Percentiles rank a stretch among this genome's conserved stretches.
Evolutionary conservation across 306 rosid genomes (phyloP).

Genomic region (Quercus berberidifolia): DNA sequence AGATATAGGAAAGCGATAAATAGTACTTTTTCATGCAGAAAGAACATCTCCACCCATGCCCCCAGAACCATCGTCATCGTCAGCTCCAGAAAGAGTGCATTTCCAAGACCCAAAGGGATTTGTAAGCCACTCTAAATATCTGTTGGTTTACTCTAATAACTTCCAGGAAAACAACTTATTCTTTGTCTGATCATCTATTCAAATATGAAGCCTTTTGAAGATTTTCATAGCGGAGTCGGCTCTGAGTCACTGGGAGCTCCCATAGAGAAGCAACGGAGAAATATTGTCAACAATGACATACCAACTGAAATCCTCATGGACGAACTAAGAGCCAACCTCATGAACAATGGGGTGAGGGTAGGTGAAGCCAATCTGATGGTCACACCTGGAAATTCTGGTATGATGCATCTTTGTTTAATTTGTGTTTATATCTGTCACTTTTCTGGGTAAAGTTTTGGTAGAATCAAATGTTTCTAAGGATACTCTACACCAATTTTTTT

Average conservation of each 20-base stretch:
- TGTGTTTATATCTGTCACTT: constrained; percentile 1
- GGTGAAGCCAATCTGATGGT: constrained; percentile 36
- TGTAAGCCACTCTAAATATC: constrained; percentile 35
- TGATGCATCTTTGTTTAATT: constrained; percentile 8
- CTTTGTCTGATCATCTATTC: constrained; percentile 20
- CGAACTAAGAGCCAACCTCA: constrained; percentile 34
- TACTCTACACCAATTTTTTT: constrained; percentile 9
- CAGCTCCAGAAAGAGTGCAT: constrained; percentile 35
- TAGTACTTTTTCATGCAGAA: constrained; percentile 35
- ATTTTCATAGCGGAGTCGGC: constrained; percentile 40
- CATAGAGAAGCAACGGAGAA: constrained; percentile 33
- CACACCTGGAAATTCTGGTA: constrained; percentile 61
- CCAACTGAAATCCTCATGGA: constrained; percentile 29
- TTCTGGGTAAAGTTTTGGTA: constrained; percentile 1
- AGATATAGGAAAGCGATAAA: constrained; percentile 3
- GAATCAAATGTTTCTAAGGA: constrained; percentile 1
- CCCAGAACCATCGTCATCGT: constrained; percentile 52
- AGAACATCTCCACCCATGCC: constrained; percentile 41
- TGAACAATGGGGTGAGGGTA: constrained; percentile 26
- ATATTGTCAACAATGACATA: constrained; percentile 17
- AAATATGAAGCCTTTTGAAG: constrained; percentile 56
- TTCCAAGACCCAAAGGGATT: constrained; percentile 34
- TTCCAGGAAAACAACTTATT: constrained; percentile 4
- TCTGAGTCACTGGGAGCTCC: constrained; percentile 29
- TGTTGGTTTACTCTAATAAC: constrained; percentile 11